phyloP scores from a whole-genome alignment of 2,329 filamentous ascomycete genomes.

The Exophiala mesophila region DNA sequence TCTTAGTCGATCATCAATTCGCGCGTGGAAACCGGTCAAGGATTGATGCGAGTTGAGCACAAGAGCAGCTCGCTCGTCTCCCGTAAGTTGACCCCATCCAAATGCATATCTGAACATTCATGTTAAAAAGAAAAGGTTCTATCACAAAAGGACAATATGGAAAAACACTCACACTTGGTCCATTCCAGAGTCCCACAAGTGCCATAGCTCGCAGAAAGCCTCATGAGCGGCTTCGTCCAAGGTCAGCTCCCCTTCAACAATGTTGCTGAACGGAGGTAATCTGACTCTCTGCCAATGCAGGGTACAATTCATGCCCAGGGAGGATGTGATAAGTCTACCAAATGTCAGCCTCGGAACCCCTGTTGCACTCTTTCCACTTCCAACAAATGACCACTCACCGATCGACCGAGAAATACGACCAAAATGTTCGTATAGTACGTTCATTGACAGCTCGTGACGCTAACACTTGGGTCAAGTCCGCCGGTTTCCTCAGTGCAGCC shows the following conservation, averaged over 20 bases:
- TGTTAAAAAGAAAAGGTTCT: too few relatives aligned
- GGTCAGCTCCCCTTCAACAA: background rate
- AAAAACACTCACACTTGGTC: constrained; percentile 1
- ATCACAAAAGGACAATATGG: background rate
- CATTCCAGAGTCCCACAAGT: constrained; percentile 2
- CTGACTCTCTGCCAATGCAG: constrained; percentile 1
- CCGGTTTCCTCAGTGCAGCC: background rate
- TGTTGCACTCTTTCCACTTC: too few relatives aligned
- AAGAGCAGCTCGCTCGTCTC: background rate
- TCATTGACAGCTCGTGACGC: background rate
- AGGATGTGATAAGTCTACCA: background rate
- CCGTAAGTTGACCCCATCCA: constrained; percentile 1
- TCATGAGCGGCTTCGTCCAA: constrained; percentile 1
- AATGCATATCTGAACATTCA: background rate
- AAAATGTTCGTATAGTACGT: background rate
- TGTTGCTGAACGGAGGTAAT: background rate
- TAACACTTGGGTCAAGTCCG: background rate
- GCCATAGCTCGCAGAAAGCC: constrained; percentile 1
- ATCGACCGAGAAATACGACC: constrained; percentile 3
- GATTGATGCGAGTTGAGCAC: background rate
- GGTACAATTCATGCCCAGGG: constrained; percentile 1
- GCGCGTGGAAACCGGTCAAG: constrained; percentile 1
- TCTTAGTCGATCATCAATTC: constrained; percentile 1
- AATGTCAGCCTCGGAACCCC: too few relatives aligned
- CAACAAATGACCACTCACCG: background rate